Evolutionary conservation across 179 eudicot genomes (phyloP).

Genomic region (Monotropa hypopitys): DNA sequence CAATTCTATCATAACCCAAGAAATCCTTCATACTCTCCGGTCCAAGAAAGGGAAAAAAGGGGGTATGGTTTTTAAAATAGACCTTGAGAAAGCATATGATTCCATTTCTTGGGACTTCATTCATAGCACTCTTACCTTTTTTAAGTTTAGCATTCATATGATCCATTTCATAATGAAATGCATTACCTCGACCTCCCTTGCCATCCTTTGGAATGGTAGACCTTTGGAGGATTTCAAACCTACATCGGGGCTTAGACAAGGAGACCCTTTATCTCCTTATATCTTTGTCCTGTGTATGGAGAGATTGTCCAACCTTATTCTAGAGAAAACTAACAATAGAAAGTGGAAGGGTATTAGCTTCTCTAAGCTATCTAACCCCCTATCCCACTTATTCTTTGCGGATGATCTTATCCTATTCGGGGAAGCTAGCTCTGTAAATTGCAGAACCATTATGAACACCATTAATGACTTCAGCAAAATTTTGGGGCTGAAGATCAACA

Average conservation of each 20-base stretch:
- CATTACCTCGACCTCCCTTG: too few species aligned
- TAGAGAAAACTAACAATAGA: not conserved
- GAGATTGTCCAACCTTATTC: not conserved
- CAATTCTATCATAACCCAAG: too few species aligned
- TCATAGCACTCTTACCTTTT: too few species aligned
- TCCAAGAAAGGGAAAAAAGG: too few species aligned
- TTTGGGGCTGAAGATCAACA: not conserved
- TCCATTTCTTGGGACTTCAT: too few species aligned
- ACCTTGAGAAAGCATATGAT: too few species aligned
- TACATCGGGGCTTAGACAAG: not conserved
- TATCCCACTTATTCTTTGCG: not conserved
- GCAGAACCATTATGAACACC: not conserved
- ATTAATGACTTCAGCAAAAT: not conserved
- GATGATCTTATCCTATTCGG: not conserved
- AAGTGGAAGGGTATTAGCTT: not conserved
- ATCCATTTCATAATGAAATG: too few species aligned
- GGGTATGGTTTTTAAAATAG: too few species aligned
- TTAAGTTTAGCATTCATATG: too few species aligned
- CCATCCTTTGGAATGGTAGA: too few species aligned
- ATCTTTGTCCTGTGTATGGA: not conserved
- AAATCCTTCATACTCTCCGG: too few species aligned
- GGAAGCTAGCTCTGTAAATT: not conserved
- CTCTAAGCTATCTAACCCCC: not conserved
- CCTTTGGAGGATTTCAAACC: too few species aligned
- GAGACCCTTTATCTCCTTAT: not conserved